Evolutionary conservation across 352 stramenopile genomes (phyloP).

Genomic region (Phytophthora fragariae): DNA sequence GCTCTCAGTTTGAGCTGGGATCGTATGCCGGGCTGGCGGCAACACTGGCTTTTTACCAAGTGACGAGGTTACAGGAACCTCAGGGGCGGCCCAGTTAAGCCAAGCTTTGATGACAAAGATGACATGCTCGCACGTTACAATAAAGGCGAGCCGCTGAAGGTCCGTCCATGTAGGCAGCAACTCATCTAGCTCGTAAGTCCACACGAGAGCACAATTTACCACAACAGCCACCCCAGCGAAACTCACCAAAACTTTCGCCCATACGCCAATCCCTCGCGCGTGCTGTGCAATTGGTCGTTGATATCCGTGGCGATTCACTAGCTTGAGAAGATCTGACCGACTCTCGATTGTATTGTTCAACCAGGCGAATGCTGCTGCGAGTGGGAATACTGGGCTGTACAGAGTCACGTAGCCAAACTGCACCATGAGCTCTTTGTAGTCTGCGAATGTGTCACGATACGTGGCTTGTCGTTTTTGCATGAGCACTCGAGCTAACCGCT

Average conservation of each 20-base stretch:
- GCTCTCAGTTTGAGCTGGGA: background rate
- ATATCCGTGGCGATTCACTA: constrained; percentile 88
- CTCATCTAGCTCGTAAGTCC: constrained; percentile 66
- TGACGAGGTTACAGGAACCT: constrained; percentile 39
- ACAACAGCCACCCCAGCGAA: constrained; percentile 93
- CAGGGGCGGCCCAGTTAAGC: constrained; percentile 60
- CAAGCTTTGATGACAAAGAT: constrained; percentile 67
- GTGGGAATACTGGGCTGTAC: constrained; percentile 92
- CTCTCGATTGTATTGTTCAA: constrained; percentile 94
- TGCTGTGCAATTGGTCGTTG: constrained; percentile 90
- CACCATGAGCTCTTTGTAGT: constrained; percentile 89
- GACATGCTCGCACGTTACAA: constrained; percentile 68
- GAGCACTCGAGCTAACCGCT: constrained; percentile 58
- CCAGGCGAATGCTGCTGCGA: constrained; percentile 91
- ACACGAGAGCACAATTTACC: constrained; percentile 95
- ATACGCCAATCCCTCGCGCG: constrained; percentile 92
- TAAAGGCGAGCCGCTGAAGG: constrained; percentile 67
- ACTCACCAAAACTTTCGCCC: constrained; percentile 93
- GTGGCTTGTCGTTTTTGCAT: constrained; percentile 68
- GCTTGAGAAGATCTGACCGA: constrained; percentile 93
- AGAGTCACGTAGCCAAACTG: constrained; percentile 94
- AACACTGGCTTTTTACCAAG: constrained; percentile 30
- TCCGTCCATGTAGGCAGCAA: constrained; percentile 64
- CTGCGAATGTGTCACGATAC: constrained; percentile 72
- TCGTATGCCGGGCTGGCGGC: constrained; percentile 7